Conservation (phyloP, 192 early-diverging fungal genomes). For the Backusella luteola region DNA sequence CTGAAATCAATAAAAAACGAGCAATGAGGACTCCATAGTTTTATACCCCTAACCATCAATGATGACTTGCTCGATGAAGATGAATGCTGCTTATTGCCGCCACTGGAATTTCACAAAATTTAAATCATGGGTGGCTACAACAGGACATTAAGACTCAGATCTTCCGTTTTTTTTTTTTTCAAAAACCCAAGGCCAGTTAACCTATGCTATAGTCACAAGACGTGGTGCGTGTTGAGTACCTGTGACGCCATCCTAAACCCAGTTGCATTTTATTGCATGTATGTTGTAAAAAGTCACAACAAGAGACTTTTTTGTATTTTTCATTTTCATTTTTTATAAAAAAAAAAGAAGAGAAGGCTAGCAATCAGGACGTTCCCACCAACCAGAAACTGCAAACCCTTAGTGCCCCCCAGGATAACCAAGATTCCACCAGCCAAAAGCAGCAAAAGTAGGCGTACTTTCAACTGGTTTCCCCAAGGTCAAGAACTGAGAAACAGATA, state of each 20-base stretch:
- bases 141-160: no score
- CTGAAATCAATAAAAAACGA: no score
- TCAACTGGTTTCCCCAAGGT: neutral
- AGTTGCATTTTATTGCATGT: no score
- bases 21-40: no score
- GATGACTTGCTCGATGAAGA: no score
- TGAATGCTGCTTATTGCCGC: no score
- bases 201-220: neutral
- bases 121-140: no score
- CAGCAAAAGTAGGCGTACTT: constrained; percentile 12
- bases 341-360: constrained; percentile 7
- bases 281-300: neutral
- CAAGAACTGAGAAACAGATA: neutral
- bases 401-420: neutral
- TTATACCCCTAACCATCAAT: no score
- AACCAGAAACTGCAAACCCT: constrained; percentile 6
- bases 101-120: no score
- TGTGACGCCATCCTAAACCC: neutral
- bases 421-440: neutral
- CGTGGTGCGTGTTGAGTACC: neutral
- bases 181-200: no score
- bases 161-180: no score
- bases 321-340: constrained; percentile 5
- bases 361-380: constrained; percentile 16
- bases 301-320: neutral